Evolutionary conservation across 768 basidiomycete genomes (phyloP), one percentile per base, ranked within the genome.

Genomic region (Nidularia pulvinata): DNA sequence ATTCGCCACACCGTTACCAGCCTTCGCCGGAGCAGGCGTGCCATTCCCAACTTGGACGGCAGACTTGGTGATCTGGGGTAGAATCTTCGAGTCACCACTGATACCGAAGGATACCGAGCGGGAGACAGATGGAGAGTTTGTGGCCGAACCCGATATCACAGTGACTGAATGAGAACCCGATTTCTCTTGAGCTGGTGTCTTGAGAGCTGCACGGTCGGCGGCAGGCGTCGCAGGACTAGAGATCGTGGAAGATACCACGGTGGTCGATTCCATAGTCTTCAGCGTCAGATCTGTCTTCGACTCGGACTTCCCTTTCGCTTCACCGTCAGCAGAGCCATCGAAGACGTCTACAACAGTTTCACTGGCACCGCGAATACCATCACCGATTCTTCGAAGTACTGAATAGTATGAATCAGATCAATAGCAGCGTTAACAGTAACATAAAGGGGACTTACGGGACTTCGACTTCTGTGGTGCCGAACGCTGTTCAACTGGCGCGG

Each of bases 331-430:
- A 22, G 32, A 16, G 7, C 32, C 33, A 34, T 45, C 51, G 16
- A 30, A 22, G n/a, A 39, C 43, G 7, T 46, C 51, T 7, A 39
- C 49, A 39, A 39, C 35, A 42, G 34, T 25, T 16, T 19, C 34
- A 34, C 33, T 36, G 13, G 49, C 49, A 14, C 35, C 22, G n/a
- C 14, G 11, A 32, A 52, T 46, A 7, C 42, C 37, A 30, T 52
- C 51, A 32, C 51, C 51, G 5, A 52, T 32, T 33, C 44, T 52
- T 34, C 35, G 9, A 10, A 52, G 51, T n/a, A 52, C 51, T 52
- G 33, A 11, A 33, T 49, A 46, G 7, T 6, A 9, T 9, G 32
- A 45, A 52, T 19, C 19, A 49, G 30, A 11, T 10, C n/a, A 14
- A 46, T 22, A 11, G 44, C 22, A 34, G 43, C 14, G 7, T 36